phyloP scores from a whole-genome alignment of 2,329 filamentous ascomycete genomes.

The Fusarium sp. region DNA sequence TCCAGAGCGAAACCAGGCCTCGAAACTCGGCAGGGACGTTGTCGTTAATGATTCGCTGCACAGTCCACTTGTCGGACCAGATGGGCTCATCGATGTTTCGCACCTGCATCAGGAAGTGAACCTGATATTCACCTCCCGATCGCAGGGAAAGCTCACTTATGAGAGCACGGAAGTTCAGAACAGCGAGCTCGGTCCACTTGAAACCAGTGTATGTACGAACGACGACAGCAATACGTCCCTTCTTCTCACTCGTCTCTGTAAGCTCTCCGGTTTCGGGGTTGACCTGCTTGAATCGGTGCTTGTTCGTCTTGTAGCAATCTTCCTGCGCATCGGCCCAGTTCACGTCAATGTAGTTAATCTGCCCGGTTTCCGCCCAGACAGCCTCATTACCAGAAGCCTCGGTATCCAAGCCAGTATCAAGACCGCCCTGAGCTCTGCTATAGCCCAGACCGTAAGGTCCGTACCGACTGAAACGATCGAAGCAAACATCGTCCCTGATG shows the following conservation, averaged over 20 bases:
- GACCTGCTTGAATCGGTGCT: conserved; percentile 66
- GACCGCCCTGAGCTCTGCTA: conserved; percentile 76
- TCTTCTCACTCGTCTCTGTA: conserved; percentile 52
- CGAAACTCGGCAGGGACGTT: conserved; percentile 80
- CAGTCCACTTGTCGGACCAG: conserved; percentile 82
- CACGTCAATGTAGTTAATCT: conserved; percentile 67
- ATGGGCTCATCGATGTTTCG: conserved; percentile 83
- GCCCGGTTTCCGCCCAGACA: conserved; percentile 67
- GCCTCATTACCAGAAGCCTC: conserved; percentile 75
- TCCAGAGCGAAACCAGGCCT: conserved; percentile 85
- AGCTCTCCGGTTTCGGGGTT: conserved; percentile 57
- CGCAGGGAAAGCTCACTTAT: conserved; percentile 81
- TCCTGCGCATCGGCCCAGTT: conserved; percentile 69
- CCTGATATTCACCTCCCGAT: conserved; percentile 83
- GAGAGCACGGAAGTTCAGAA: conserved; percentile 85
- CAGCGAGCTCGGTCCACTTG: conserved; percentile 80
- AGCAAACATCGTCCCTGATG: conserved; percentile 82
- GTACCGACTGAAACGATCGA: conserved; percentile 86
- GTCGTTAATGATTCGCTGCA: conserved; percentile 76
- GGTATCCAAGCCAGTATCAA: conserved; percentile 77
- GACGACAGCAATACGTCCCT: conserved; percentile 77
- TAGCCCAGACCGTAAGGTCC: conserved; percentile 92
- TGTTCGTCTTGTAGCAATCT: conserved; percentile 70
- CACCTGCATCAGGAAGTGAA: conserved; percentile 88
- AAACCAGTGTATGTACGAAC: conserved; percentile 86